A percentile compares a stretch with the other conserved stretches of the same genome.
Evolutionary conservation across 345 rosid species (phyloP).

Genomic region (Arabis alpina): DNA sequence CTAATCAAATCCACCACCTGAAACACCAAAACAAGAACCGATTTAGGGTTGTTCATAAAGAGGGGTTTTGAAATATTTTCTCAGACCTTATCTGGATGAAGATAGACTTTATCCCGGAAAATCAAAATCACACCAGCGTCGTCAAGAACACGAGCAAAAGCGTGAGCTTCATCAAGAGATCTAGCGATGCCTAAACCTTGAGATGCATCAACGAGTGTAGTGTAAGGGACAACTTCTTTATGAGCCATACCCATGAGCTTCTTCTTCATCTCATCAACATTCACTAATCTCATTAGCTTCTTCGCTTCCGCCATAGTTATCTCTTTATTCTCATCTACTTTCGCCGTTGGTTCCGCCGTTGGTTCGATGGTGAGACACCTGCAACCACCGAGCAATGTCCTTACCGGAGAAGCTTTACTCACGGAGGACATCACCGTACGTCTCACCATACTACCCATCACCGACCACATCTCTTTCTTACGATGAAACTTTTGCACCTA

Average conservation of each 20-base stretch:
- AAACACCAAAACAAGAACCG: constrained; percentile 8
- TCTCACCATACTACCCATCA: constrained; percentile 33
- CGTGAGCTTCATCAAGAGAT: constrained; percentile 65
- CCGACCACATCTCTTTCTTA: constrained; percentile 38
- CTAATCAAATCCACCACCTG: constrained; percentile 90
- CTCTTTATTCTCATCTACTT: constrained; percentile 16
- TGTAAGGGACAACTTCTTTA: constrained; percentile 64
- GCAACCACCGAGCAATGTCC: constrained; percentile 30
- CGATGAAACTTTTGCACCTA: constrained; percentile 25
- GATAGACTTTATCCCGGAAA: constrained; percentile 81
- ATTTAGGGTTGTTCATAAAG: not conserved
- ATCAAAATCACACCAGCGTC: constrained; percentile 83
- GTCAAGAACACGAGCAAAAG: constrained; percentile 78
- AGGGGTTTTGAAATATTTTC: not conserved
- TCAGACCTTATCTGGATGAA: constrained; percentile 79
- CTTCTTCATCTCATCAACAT: constrained; percentile 70
- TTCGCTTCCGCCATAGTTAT: constrained; percentile 69
- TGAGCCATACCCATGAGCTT: constrained; percentile 66
- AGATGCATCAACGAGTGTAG: constrained; percentile 58
- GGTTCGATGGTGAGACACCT: constrained; percentile 29
- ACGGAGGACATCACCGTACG: constrained; percentile 36
- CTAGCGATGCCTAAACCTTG: constrained; percentile 65
- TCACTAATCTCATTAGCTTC: constrained; percentile 82
- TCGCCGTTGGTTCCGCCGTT: not conserved
- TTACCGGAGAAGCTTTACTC: constrained; percentile 23